These are phyloP conservation scores for Vaccinium myrtillus DNA, from an alignment of 148 eudicot species.

Conservation along the genomic window DNA sequence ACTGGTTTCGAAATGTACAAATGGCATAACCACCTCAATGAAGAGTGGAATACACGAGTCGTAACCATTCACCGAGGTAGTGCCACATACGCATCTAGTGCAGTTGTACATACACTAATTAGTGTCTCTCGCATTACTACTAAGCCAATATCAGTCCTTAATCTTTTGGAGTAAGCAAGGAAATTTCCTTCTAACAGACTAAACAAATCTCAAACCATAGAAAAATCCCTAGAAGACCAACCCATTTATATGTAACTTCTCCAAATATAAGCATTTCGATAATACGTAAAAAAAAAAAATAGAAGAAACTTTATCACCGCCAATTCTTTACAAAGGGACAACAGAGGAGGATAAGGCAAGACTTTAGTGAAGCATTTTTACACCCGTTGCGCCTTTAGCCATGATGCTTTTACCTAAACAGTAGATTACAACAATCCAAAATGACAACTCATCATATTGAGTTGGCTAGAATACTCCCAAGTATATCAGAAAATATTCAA, in stretches of 20 bases:
- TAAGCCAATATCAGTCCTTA: not conserved
- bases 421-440: not conserved
- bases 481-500: not conserved
- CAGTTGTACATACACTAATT: not conserved
- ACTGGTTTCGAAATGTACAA: not conserved
- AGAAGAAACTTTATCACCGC: not conserved
- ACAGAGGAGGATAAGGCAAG: not conserved
- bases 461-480: not conserved
- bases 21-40: not conserved
- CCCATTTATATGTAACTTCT: not conserved
- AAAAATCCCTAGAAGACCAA: not conserved
- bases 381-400: not conserved
- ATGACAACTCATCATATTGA: not conserved
- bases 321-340: not conserved
- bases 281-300: not conserved
- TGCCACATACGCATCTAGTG: not conserved
- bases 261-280: not conserved
- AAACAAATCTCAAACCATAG: not conserved
- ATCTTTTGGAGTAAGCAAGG: not conserved
- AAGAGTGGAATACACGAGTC: not conserved
- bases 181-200: not conserved
- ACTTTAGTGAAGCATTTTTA: not conserved
- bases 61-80: not conserved
- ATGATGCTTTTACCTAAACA: not conserved
- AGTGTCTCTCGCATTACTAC: not conserved